Base-by-base conservation (phyloP, 2,329 filamentous ascomycete species). In the Spiromastix sp. region DNA sequence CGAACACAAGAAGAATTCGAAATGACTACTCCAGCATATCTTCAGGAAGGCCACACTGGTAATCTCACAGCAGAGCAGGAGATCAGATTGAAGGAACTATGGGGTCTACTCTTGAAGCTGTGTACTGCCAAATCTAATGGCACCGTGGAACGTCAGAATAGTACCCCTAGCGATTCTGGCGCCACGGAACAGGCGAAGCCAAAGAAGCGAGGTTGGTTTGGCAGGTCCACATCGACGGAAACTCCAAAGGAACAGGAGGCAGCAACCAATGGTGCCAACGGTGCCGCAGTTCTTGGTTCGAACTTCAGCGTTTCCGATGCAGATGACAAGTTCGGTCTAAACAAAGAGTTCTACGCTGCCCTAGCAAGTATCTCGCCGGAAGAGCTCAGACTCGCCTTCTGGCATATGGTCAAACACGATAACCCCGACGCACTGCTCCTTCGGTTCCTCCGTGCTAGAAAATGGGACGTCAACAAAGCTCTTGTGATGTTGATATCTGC, bases 331-430 rank as follows among this genome's bases (percentile, higher is more conserved):
- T 89, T 93, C 56, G 87, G 86, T 30, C 83, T 91, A 59, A 82
- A 74, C 24, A 91, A 89, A 60, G 78, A 86, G 32, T 95, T 86
- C 60, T 75, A 85, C 47, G 77, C 89, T 26, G 85, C 85, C 0
- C 61, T 98, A 7, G 79, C 81, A 32, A 84, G 73, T 40, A 73
- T 81, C 50, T 72, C 77, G 1, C 84, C 89, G 0, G 85, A 93
- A 50, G 71, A 81, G 28, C 75, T 98, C 45, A 77, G 86, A 34
- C 68, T 71, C 11, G 79, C 86, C 0, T 82, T 96, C 54, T 96
- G 91, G 91, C 73, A 67, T 46, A 93, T 95, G 85, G 75, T 89
- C 39, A 98, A 96, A 66, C 81, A 91, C 50, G 91, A 98, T 53
- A 77, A 96, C 54, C 91, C 91, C 0, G 91, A 98, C 61, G 81